Conservation (phyloP, 1,284 basidiomycete species). For the Schizophyllum commune region DNA sequence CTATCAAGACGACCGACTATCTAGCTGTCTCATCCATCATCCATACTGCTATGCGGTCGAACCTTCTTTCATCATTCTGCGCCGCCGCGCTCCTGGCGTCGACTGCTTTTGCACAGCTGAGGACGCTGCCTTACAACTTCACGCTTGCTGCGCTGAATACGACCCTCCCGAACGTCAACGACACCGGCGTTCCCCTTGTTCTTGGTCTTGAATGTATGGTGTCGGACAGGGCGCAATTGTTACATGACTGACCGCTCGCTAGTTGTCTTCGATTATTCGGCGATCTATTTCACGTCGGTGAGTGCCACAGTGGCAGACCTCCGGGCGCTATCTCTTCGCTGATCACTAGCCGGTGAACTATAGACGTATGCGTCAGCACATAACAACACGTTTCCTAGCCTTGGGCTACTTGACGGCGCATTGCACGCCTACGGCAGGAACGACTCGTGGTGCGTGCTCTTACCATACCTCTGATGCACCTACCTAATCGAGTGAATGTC, state of each 20-base stretch:
- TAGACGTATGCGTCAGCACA: background rate
- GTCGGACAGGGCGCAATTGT: background rate
- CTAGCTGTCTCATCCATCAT: too few relatives aligned
- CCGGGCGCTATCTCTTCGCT: too few relatives aligned
- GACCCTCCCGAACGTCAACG: constrained; percentile 26
- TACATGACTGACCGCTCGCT: background rate
- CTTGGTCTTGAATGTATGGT: constrained; percentile 31
- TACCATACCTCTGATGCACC: too few relatives aligned
- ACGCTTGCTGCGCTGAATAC: constrained; percentile 32
- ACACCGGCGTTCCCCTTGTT: constrained; percentile 33
- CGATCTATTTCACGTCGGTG: constrained; percentile 30
- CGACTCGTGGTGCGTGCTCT: background rate
- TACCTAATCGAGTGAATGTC: background rate
- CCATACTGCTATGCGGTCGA: background rate
- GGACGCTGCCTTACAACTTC: constrained; percentile 26
- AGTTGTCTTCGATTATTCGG: constrained; percentile 28
- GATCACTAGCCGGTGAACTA: background rate
- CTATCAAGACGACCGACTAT: too few relatives aligned
- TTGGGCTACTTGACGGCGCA: background rate
- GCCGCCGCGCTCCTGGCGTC: background rate
- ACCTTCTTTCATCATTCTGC: background rate
- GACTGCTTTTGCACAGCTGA: background rate
- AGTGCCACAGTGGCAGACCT: too few relatives aligned
- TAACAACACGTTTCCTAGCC: background rate
- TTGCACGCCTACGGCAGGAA: background rate